phyloP scores from a whole-genome alignment of 2,329 filamentous ascomycete species.

The Elsinoe fawcettii region DNA sequence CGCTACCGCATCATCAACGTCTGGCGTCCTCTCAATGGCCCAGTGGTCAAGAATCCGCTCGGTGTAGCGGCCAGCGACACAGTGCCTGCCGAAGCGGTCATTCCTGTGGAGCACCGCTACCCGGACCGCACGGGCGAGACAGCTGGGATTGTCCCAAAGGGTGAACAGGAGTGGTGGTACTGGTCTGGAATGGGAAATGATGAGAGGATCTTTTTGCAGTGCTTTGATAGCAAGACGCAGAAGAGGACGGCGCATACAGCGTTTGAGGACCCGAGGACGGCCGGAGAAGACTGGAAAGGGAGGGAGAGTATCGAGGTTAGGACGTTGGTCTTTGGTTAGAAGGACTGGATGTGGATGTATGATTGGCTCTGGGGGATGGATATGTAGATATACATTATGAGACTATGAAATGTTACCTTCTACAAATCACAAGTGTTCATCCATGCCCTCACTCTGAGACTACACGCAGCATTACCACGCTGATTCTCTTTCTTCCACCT shows the following conservation, averaged over 20 bases:
- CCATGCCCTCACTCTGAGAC: too few relatives aligned
- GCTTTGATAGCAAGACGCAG: slow-evolving; percentile 36
- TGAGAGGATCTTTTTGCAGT: slow-evolving; percentile 47
- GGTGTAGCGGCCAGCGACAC: slow-evolving; percentile 50
- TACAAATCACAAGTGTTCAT: too few relatives aligned
- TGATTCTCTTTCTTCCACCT: too few relatives aligned
- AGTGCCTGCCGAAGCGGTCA: slow-evolving; percentile 55
- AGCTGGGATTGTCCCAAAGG: slow-evolving; percentile 56
- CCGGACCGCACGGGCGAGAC: slow-evolving; percentile 65
- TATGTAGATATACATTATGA: too few relatives aligned
- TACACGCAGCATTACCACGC: too few relatives aligned
- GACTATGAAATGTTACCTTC: too few relatives aligned
- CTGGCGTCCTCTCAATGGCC: slow-evolving; percentile 60
- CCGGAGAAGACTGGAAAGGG: slow-evolving; percentile 50
- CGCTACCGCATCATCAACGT: slow-evolving; percentile 83
- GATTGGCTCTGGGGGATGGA: too few relatives aligned
- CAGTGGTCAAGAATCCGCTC: slow-evolving; percentile 50
- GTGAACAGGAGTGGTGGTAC: slow-evolving; percentile 67
- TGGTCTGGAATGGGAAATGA: slow-evolving; percentile 66
- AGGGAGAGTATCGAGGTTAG: slow-evolving; percentile 88
- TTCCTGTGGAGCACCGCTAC: slow-evolving; percentile 68
- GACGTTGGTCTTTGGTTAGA: slow-evolving; percentile 65
- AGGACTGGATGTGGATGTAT: background rate
- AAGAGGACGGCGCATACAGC: slow-evolving; percentile 59
- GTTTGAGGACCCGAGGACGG: slow-evolving; percentile 68